Percentiles rank a stretch among this genome's conserved stretches.
These are phyloP conservation scores for Jamesozyma lodderae DNA, from an alignment of 805 yeast genomes.

Conservation along the genomic window DNA sequence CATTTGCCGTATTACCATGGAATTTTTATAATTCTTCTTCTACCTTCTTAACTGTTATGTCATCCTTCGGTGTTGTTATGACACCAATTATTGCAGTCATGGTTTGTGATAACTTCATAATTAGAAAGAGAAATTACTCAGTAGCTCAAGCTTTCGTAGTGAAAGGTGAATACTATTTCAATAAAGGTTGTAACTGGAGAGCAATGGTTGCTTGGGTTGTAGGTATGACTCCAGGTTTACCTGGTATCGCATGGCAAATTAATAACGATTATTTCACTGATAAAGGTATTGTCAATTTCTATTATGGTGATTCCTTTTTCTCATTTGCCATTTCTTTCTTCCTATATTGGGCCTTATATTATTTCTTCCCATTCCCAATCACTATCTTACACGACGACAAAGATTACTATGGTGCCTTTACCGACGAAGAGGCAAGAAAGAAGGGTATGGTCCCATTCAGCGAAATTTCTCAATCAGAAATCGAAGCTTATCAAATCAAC, in stretches of 20 bases:
- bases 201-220: constrained; percentile 28
- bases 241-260: constrained; percentile 37
- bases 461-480: constrained; percentile 22
- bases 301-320: constrained; percentile 37
- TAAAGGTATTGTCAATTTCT: constrained; percentile 36
- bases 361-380: constrained; percentile 32
- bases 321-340: constrained; percentile 34
- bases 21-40: constrained; percentile 31
- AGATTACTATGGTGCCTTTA: constrained; percentile 35
- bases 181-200: constrained; percentile 34
- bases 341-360: constrained; percentile 30
- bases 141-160: constrained; percentile 24
- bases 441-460: constrained; percentile 29
- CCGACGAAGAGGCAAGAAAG: constrained; percentile 29
- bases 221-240: constrained; percentile 41
- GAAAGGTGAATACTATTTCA: constrained; percentile 32
- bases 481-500: constrained; percentile 7
- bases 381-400: constrained; percentile 31
- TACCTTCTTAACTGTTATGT: constrained; percentile 32
- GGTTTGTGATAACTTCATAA: constrained; percentile 34
- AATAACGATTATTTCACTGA: constrained; percentile 22
- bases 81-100: constrained; percentile 34
- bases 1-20: constrained; percentile 34
- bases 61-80: constrained; percentile 32
- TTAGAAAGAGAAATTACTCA: constrained; percentile 31